A percentile compares a stretch with the other conserved stretches of the same genome.
These are phyloP conservation scores for Termitomyces sp. DNA, from an alignment of 768 basidiomycete genomes.

Conservation along the genomic window DNA sequence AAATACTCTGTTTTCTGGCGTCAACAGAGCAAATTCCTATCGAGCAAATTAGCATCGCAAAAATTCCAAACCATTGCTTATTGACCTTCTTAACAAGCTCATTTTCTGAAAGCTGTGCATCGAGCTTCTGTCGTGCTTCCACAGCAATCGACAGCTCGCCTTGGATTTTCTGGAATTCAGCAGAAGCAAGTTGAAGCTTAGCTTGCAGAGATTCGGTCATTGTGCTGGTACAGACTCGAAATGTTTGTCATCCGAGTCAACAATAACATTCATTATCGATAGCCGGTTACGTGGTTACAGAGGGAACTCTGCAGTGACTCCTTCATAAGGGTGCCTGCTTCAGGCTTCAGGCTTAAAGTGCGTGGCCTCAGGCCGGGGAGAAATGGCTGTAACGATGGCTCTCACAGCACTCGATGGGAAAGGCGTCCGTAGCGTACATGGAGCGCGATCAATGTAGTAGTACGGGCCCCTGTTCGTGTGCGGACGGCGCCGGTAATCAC, in stretches of 20 bases:
- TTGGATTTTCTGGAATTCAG: constrained; percentile 82
- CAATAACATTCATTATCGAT: background rate
- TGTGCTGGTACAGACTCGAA: background rate
- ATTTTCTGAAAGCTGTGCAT: constrained; percentile 88
- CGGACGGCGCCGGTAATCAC: no score
- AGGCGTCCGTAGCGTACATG: no score
- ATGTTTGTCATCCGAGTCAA: constrained; percentile 13
- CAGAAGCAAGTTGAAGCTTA: constrained; percentile 65
- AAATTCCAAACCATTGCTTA: constrained; percentile 6
- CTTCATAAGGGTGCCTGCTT: no score
- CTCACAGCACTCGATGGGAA: no score
- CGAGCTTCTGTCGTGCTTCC: constrained; percentile 82
- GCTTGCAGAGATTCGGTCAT: constrained; percentile 43
- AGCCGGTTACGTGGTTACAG: no score
- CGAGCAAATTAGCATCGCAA: constrained; percentile 1
- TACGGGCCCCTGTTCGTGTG: no score
- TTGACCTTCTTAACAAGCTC: constrained; percentile 85
- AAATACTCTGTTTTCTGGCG: constrained; percentile 77
- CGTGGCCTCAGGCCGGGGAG: no score
- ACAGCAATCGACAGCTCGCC: constrained; percentile 68
- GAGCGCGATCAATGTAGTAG: no score
- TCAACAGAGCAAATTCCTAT: constrained; percentile 82
- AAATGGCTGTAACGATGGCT: no score
- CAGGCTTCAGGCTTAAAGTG: no score
- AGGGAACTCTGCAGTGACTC: no score